phyloP scores from a whole-genome alignment of 345 rosid genomes.

The Eucalyptus pauciflora region DNA sequence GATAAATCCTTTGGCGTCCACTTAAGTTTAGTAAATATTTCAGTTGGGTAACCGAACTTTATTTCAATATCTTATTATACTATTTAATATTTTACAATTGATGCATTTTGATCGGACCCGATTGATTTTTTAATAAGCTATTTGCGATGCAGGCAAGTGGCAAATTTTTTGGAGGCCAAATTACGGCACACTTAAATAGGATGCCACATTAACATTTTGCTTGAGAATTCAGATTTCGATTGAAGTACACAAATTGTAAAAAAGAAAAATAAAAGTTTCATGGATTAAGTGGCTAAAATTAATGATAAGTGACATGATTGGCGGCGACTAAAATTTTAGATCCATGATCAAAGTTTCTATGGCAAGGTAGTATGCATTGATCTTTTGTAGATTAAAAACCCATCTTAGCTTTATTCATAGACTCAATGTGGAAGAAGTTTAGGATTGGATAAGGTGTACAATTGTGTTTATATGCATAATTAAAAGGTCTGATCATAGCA shows the following conservation, averaged over 20 bases:
- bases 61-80: too few species aligned
- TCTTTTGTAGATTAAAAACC: not conserved
- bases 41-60: too few species aligned
- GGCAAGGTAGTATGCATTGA: not conserved
- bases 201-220: not conserved
- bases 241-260: not conserved
- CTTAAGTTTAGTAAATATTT: too few species aligned
- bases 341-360: not conserved
- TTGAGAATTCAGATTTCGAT: not conserved
- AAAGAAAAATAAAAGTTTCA: too few species aligned
- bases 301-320: not conserved
- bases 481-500: not conserved
- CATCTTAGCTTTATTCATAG: not conserved
- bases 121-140: too few species aligned
- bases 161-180: too few species aligned
- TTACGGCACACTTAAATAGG: too few species aligned
- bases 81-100: too few species aligned
- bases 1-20: too few species aligned
- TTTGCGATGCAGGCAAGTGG: too few species aligned
- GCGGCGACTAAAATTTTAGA: not conserved
- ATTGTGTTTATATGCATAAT: not conserved
- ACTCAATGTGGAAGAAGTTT: not conserved
- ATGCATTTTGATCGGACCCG: too few species aligned
- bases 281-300: too few species aligned
- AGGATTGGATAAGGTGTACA: not conserved